These are phyloP conservation scores for Coriolopsis trogii DNA, from an alignment of 1,284 basidiomycete genomes.

Conservation along the genomic window DNA sequence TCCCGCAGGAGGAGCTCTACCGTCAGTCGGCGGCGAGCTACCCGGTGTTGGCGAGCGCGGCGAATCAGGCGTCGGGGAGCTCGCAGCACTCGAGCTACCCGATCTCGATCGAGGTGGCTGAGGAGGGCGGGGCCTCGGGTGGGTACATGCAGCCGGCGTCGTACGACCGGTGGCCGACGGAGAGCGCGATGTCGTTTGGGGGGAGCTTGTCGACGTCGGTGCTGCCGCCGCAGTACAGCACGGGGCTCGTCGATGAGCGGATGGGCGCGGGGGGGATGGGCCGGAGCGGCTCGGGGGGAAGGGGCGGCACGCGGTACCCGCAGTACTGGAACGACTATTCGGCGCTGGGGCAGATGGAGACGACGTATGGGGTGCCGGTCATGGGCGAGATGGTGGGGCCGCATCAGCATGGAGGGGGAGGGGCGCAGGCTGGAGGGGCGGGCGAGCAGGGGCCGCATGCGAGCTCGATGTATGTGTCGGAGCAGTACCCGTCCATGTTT, in stretches of 20 bases:
- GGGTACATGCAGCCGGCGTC: conserved; percentile 41
- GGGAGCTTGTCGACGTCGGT: conserved; percentile 62
- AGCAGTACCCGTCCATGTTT: conserved; percentile 37
- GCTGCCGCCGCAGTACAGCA: conserved; percentile 71
- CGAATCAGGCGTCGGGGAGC: conserved; percentile 5
- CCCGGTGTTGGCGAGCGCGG: conserved; percentile 15
- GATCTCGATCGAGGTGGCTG: conserved; percentile 26
- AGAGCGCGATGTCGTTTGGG: conserved; percentile 33
- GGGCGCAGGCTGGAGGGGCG: background rate
- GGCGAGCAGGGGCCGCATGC: background rate
- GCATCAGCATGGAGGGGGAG: conserved; percentile 17
- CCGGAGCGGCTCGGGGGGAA: conserved; percentile 17
- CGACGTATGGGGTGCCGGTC: conserved; percentile 42
- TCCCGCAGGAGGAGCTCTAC: conserved; percentile 21
- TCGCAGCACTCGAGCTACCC: conserved; percentile 21
- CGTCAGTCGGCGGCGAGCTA: no score
- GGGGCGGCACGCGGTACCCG: conserved; percentile 41
- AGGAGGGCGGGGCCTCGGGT: conserved; percentile 20
- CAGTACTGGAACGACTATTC: conserved; percentile 69
- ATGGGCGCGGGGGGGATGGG: conserved; percentile 17
- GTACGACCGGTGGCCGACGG: conserved; percentile 56
- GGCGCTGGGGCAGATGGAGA: conserved; percentile 55
- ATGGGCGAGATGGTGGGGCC: conserved; percentile 30
- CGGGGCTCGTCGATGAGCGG: conserved; percentile 55
- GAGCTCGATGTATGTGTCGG: conserved; percentile 30